Percentiles rank a stretch among this genome's conserved stretches.
phyloP scores from a whole-genome alignment of 2,329 filamentous ascomycete genomes.

The Lasiodiplodia sp. region DNA sequence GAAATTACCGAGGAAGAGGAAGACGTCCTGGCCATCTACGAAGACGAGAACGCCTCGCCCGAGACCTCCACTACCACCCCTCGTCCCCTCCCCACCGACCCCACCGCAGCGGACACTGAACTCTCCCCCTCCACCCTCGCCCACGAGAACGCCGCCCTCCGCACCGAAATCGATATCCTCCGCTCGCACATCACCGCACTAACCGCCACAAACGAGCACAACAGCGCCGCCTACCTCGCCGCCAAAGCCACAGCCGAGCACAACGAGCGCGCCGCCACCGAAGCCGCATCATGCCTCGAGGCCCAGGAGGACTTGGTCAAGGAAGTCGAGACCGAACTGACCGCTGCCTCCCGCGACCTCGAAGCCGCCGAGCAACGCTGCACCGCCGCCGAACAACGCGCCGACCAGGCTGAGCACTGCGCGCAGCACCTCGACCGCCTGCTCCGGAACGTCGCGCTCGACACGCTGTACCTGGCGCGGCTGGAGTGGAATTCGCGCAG shows the following conservation, averaged over 20 bases:
- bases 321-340: neutral
- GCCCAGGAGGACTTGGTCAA: neutral
- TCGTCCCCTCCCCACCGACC: too few relatives aligned
- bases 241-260: neutral
- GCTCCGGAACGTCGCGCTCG: neutral
- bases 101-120: neutral
- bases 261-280: neutral
- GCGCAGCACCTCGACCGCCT: neutral
- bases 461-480: neutral
- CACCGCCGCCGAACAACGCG: too few relatives aligned
- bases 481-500: neutral
- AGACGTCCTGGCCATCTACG: too few relatives aligned
- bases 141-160: neutral
- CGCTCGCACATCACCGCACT: neutral
- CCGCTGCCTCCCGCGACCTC: neutral
- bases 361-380: neutral
- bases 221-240: neutral
- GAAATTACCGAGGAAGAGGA: too few relatives aligned
- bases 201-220: neutral
- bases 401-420: accelerated
- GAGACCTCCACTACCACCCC: too few relatives aligned
- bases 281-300: neutral
- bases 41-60: too few relatives aligned
- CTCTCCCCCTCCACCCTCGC: neutral
- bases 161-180: neutral